Percentiles rank a stretch among this genome's conserved stretches.
Evolutionary conservation across 2,329 filamentous ascomycete genomes (phyloP).

Genomic region (Xylaria sp.): DNA sequence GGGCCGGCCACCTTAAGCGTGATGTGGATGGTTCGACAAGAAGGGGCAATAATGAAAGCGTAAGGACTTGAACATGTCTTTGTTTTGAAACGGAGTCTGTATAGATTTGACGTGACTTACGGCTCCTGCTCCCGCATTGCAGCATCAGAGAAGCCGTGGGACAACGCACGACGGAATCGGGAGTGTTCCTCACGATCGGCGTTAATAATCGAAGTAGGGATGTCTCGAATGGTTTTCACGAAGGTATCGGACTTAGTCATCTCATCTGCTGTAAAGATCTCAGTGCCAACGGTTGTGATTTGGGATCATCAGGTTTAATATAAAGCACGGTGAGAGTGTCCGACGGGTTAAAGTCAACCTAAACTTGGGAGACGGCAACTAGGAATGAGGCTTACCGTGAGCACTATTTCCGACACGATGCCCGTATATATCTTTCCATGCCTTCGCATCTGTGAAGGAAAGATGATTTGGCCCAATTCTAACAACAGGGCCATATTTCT

Average conservation of each 20-base stretch:
- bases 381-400: constrained; percentile 23
- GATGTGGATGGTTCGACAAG: background rate
- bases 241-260: constrained; percentile 43
- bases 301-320: background rate
- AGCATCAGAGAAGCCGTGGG: constrained; percentile 48
- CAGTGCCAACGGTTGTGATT: background rate
- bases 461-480: constrained; percentile 46
- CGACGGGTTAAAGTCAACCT: background rate
- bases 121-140: constrained; percentile 48
- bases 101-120: background rate
- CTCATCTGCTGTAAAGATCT: constrained; percentile 35
- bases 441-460: constrained; percentile 47
- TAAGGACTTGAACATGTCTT: background rate
- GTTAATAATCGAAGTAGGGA: constrained; percentile 47
- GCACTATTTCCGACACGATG: constrained; percentile 45
- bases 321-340: background rate
- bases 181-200: constrained; percentile 47
- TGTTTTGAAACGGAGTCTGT: background rate
- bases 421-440: constrained; percentile 52
- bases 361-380: too few species aligned
- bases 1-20: too few species aligned
- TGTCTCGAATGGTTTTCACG: constrained; percentile 32
- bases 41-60: background rate
- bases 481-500: constrained; percentile 40
- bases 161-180: constrained; percentile 46